Base-by-base conservation (phyloP, 768 basidiomycete species). In the Porpolomopsis calyptriformis region DNA sequence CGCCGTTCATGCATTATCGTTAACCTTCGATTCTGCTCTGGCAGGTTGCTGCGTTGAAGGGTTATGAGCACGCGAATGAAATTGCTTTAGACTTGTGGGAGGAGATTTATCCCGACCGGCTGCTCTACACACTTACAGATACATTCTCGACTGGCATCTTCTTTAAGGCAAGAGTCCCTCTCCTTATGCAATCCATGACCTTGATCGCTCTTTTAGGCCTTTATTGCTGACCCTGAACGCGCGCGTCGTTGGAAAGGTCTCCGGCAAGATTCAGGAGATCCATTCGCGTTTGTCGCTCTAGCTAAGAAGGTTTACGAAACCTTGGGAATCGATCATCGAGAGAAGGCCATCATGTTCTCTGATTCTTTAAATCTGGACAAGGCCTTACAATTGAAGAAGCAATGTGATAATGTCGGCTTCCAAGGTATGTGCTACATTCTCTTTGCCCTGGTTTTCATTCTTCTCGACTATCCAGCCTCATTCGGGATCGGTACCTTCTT, bases 401-500 rank as follows among this genome's bases (percentile, higher is more conserved):
- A 87, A 29, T 81, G 82, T 49, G 71, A 81, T 36, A 77, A 78
- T 41, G 64, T 92, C 4, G 91, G 86, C 2, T 75, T 97, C 46
- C 66, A 62, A 16, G 69, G 86, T 82, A 51, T 25, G 68, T 52
- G 31, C 16, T 11, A 7, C 14, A 23, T n/a, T 22, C 16, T 49
- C 29, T 45, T 33, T 7, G 40, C 35, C 36, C 47, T 43, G 40
- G 12, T 38, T 43, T 45, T 33, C 36, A 43, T 18, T 43, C 7
- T 31, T 20, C 23, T 31, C n/a, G n/a, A n/a, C n/a, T n/a, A n/a
- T 36, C 10, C 49, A 94, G 92, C 81, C 43, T 75, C 82, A 1
- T 98, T 91, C 59, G 96, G 96, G 7, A 91, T 98, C 36, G 96
- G 96, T 1, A 99, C 96, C 0, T 83, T 73, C 60, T 63, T 97